Percentiles rank a stretch among this genome's conserved stretches.
These are phyloP conservation scores for Handroanthus guayacan DNA, from an alignment of 257 asterid genomes.

Conservation along the genomic window DNA sequence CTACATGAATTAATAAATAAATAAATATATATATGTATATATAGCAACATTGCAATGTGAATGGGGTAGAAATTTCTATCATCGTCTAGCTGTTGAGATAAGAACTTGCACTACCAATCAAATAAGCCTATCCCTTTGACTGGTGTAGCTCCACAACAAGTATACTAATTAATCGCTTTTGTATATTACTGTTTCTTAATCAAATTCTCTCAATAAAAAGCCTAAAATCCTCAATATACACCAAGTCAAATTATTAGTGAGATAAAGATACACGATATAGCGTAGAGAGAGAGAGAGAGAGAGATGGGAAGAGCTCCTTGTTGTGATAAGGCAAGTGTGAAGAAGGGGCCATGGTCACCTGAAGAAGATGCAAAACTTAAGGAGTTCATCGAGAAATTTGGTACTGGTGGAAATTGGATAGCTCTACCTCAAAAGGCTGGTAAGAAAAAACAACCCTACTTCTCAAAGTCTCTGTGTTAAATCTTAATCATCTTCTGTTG, in stretches of 20 bases:
- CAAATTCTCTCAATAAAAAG: slow-evolving; percentile 40
- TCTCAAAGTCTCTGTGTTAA: too few species aligned
- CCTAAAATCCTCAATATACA: slow-evolving; percentile 33
- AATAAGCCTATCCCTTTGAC: slow-evolving; percentile 55
- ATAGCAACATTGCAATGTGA: background rate
- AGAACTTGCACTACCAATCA: slow-evolving; percentile 28
- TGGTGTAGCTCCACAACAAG: slow-evolving; percentile 30
- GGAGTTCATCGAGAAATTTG: slow-evolving; percentile 74
- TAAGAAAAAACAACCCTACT: slow-evolving; percentile 18
- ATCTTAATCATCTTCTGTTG: background rate
- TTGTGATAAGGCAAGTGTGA: slow-evolving; percentile 91
- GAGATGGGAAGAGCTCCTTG: slow-evolving; percentile 97
- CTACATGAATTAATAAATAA: slow-evolving; percentile 23
- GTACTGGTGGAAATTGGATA: slow-evolving; percentile 89
- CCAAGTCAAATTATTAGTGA: slow-evolving; percentile 46
- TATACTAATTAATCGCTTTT: slow-evolving; percentile 11
- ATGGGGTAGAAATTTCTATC: slow-evolving; percentile 31
- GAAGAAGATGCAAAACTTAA: slow-evolving; percentile 93
- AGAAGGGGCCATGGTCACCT: slow-evolving; percentile 97
- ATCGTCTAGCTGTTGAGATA: slow-evolving; percentile 15
- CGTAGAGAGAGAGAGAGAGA: slow-evolving; percentile 37
- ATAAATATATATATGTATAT: too few species aligned
- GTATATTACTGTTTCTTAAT: slow-evolving; percentile 34
- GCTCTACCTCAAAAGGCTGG: slow-evolving; percentile 93
- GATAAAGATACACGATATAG: slow-evolving; percentile 35